A percentile compares a stretch with the other conserved stretches of the same genome.
Conservation (phyloP, 2,329 filamentous ascomycete genomes). For the Ophiostoma piceae region DNA sequence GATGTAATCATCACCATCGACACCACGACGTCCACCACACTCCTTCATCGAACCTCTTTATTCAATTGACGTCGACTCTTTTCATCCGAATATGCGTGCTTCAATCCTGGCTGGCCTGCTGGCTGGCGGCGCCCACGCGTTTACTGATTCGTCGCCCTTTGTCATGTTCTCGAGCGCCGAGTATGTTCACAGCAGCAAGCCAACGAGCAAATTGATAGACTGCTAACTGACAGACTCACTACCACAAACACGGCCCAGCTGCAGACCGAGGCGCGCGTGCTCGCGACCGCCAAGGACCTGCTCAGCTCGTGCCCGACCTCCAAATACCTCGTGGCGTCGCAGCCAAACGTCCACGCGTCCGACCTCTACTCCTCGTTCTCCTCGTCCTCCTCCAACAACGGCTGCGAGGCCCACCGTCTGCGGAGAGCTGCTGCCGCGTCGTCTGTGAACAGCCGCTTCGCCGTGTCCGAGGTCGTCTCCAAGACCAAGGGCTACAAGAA, state of each 20-base stretch:
- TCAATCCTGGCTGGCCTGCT: constrained; percentile 47
- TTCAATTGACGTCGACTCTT: neutral
- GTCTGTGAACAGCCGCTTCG: constrained; percentile 39
- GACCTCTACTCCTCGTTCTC: constrained; percentile 54
- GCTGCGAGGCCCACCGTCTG: constrained; percentile 50
- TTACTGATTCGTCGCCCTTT: constrained; percentile 83
- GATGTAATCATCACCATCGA: constrained; percentile 3
- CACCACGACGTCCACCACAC: neutral
- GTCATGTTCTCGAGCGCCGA: constrained; percentile 77
- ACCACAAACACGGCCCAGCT: constrained; percentile 40
- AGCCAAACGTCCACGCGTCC: constrained; percentile 65
- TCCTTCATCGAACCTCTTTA: neutral
- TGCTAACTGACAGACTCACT: constrained; percentile 33
- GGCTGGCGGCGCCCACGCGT: constrained; percentile 60
- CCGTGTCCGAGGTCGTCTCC: constrained; percentile 52
- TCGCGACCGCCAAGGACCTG: constrained; percentile 43
- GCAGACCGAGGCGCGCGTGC: constrained; percentile 45
- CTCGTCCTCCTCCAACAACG: constrained; percentile 21
- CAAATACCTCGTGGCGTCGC: constrained; percentile 71
- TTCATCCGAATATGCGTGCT: constrained; percentile 46
- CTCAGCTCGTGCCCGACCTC: constrained; percentile 66
- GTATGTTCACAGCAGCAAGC: constrained; percentile 50
- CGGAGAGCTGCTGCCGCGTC: constrained; percentile 38
- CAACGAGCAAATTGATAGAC: neutral
- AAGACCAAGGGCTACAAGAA: constrained; percentile 27